Percentiles rank a stretch among this genome's conserved stretches.
Evolutionary conservation across 306 rosid genomes (phyloP).

Genomic region (Calophaca sinica): DNA sequence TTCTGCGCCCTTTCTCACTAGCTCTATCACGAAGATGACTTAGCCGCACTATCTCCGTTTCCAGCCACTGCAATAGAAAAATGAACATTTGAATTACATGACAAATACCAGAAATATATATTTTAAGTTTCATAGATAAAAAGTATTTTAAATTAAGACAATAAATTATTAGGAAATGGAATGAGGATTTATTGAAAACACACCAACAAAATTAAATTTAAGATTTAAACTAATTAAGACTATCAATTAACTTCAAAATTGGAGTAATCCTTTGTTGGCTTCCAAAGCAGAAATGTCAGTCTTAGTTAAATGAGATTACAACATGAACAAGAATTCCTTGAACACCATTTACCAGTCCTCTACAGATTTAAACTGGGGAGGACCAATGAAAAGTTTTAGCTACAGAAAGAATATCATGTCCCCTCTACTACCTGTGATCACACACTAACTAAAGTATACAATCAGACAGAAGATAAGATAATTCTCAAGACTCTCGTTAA

Average conservation of each 20-base stretch:
- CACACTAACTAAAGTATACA: not conserved
- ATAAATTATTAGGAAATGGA: conserved; percentile 21
- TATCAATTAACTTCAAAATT: conserved; percentile 14
- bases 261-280: conserved; percentile 11
- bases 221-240: conserved; percentile 6
- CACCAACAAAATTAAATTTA: conserved; percentile 30
- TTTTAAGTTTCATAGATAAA: conserved; percentile 23
- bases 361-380: conserved; percentile 8
- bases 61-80: conserved; percentile 81
- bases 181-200: conserved; percentile 23
- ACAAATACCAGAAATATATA: conserved; percentile 1
- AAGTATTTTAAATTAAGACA: conserved; percentile 5
- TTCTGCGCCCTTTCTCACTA: conserved; percentile 92
- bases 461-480: conserved; percentile 7
- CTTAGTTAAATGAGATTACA: conserved; percentile 15
- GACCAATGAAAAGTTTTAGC: not conserved
- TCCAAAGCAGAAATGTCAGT: conserved; percentile 34
- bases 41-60: conserved; percentile 86
- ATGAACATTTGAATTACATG: conserved; percentile 40
- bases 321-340: not conserved
- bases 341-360: not conserved
- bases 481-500: conserved; percentile 6
- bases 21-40: conserved; percentile 99
- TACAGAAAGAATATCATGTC: conserved; percentile 10
- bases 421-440: conserved; percentile 8